phyloP scores from a whole-genome alignment of 768 basidiomycete genomes.

The Paxillus ammoniavirescens region DNA sequence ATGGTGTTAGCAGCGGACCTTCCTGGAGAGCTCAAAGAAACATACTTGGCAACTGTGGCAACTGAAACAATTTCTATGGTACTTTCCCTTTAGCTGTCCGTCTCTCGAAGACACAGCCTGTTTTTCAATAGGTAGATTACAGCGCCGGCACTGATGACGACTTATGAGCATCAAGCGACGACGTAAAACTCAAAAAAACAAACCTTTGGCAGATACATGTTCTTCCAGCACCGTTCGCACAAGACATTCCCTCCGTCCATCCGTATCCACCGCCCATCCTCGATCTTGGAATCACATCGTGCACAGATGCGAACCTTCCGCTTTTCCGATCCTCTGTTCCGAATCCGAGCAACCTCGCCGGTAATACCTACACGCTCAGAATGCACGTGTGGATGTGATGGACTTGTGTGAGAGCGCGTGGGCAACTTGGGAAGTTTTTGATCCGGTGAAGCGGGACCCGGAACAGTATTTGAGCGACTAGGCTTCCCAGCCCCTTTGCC shows the following conservation, averaged over 20 bases:
- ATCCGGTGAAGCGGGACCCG: slow-evolving; percentile 43
- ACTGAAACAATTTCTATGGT: slow-evolving; percentile 89
- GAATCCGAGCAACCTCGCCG: slow-evolving; percentile 28
- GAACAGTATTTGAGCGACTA: slow-evolving; percentile 53
- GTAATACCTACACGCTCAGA: slow-evolving; percentile 22
- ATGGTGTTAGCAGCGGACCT: slow-evolving; percentile 4
- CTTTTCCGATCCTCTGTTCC: slow-evolving; percentile 33
- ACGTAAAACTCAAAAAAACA: slow-evolving; percentile 18
- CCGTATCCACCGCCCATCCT: slow-evolving; percentile 80
- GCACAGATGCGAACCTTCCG: slow-evolving; percentile 51
- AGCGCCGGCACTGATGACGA: slow-evolving; percentile 72
- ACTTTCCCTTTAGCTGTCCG: slow-evolving; percentile 94
- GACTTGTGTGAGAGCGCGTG: slow-evolving; percentile 51
- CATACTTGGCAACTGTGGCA: slow-evolving; percentile 79
- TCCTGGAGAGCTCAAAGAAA: slow-evolving; percentile 5
- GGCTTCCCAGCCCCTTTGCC: slow-evolving; percentile 28
- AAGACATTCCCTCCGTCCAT: slow-evolving; percentile 74
- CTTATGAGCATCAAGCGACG: not conserved
- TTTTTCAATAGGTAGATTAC: slow-evolving; percentile 83
- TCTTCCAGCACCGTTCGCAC: slow-evolving; percentile 94
- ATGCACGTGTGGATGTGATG: slow-evolving; percentile 37
- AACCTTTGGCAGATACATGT: slow-evolving; percentile 92
- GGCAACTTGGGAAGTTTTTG: slow-evolving; percentile 52
- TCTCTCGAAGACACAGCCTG: slow-evolving; percentile 89
- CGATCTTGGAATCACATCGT: slow-evolving; percentile 66